phyloP scores from a whole-genome alignment of 2,329 filamentous ascomycete genomes.

The Alternaria angustiovoidea region DNA sequence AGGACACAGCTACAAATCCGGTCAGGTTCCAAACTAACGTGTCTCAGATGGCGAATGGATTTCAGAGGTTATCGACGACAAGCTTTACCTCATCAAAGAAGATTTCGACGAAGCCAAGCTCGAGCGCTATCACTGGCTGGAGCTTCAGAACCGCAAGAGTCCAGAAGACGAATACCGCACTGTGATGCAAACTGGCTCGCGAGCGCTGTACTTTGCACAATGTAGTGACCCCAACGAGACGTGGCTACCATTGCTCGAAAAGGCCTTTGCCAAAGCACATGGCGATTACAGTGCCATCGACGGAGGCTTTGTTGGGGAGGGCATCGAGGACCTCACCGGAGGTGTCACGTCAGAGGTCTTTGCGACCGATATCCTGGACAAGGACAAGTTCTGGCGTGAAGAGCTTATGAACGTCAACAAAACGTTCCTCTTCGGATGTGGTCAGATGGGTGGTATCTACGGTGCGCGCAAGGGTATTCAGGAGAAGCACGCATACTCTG shows the following conservation, averaged over 20 bases:
- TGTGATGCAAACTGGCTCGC: conserved; percentile 76
- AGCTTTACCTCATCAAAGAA: conserved; percentile 82
- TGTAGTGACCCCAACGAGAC: conserved; percentile 80
- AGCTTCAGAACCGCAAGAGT: conserved; percentile 74
- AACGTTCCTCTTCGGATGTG: conserved; percentile 80
- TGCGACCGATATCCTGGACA: conserved; percentile 76
- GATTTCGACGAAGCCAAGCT: conserved; percentile 79
- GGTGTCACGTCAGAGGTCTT: conserved; percentile 75
- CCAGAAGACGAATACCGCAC: conserved; percentile 73
- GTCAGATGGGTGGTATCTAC: conserved; percentile 69
- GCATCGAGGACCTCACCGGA: conserved; percentile 68
- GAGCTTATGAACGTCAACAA: conserved; percentile 82
- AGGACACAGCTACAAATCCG: conserved; percentile 14
- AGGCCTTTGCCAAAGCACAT: conserved; percentile 85
- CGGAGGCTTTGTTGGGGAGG: conserved; percentile 74
- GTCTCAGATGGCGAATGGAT: conserved; percentile 82
- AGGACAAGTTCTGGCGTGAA: conserved; percentile 83
- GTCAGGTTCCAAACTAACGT: conserved; percentile 29
- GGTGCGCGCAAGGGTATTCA: conserved; percentile 61
- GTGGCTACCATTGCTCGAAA: conserved; percentile 81
- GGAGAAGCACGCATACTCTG: conserved; percentile 64
- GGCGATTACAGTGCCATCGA: conserved; percentile 80
- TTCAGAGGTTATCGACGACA: conserved; percentile 90
- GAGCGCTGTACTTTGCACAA: conserved; percentile 80
- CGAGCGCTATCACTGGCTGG: conserved; percentile 76